Evolutionary conservation across 257 asterid genomes (phyloP), one percentile per base, ranked within the genome.

Genomic region (Nicotiana attenuata): DNA sequence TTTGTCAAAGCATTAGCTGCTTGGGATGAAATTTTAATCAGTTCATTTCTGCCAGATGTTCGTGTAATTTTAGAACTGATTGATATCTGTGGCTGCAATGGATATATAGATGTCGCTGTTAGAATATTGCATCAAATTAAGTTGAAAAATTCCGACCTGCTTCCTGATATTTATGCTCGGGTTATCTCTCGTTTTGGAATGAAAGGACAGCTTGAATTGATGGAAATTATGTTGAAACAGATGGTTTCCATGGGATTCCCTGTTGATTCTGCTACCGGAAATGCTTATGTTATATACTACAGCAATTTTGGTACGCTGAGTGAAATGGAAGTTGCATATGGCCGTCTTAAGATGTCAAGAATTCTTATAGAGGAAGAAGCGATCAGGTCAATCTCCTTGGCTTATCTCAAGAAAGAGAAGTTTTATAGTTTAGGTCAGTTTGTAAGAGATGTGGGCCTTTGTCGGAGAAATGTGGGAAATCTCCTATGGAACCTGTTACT

Each of bases 321-420:
- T 83, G 97, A 92, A 57, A 80, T 89, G 90, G 97, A 96, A 88
- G 82, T 60, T 78, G 94, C 97, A 28, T 94, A 90, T 87, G 89
- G 92, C 16, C 92, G 93, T 76, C 91, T 96, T 60, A 94, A 92
- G 90, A 88, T 89, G 83, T 90, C 97, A 20, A 91, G 93, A 89
- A 89, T 96, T 89, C 95, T 96, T 77, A 89, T 96, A 69, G 97
- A 96, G 88, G 97, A 93, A 89, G 93, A 92, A 88, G 97, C 93
- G 19, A 92, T 96, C 83, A 86, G 92, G 85, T 93, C 97, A 2
- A 83, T 96, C 65, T 84, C 97, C 67, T 86, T 85, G 61, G 92
- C 97, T 47, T 96, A 93, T 87, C 90, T 94, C 63, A 94, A 88
- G 88, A 88, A 85, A 71, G 88, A 86, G 65, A 96, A 88, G 89